phyloP scores from a whole-genome alignment of 805 yeast genomes.

The Nadsonia fulvescens region DNA sequence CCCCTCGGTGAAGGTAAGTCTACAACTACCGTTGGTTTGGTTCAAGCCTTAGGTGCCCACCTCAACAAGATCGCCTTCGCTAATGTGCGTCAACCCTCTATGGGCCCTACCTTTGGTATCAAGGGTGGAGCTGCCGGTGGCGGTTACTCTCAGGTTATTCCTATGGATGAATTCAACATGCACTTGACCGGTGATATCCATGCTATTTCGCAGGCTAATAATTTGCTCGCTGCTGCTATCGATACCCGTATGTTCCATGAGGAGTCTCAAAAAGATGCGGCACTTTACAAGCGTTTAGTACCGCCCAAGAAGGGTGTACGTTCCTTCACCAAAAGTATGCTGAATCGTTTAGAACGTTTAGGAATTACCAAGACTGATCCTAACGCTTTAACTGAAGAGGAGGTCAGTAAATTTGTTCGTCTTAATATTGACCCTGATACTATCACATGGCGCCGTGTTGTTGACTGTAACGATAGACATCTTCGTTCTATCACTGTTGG shows the following conservation, averaged over 20 bases:
- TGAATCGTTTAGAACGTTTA: slow-evolving; percentile 53
- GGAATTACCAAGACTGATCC: slow-evolving; percentile 76
- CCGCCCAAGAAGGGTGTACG: slow-evolving; percentile 73
- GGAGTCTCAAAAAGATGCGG: slow-evolving; percentile 61
- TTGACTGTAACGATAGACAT: slow-evolving; percentile 85
- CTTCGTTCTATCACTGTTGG: slow-evolving; percentile 81
- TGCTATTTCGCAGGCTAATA: slow-evolving; percentile 87
- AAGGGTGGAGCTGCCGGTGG: slow-evolving; percentile 99
- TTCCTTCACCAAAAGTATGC: slow-evolving; percentile 62
- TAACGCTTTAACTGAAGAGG: slow-evolving; percentile 60
- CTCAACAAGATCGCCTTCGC: slow-evolving; percentile 72
- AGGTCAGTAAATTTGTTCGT: slow-evolving; percentile 56
- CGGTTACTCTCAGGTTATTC: slow-evolving; percentile 93
- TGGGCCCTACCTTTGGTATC: slow-evolving; percentile 98
- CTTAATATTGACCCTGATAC: slow-evolving; percentile 80
- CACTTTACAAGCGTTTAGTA: slow-evolving; percentile 69
- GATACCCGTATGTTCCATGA: slow-evolving; percentile 97
- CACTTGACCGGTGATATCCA: slow-evolving; percentile 96
- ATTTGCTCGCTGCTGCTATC: slow-evolving; percentile 86
- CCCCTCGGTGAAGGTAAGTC: slow-evolving; percentile 97
- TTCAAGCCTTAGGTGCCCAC: slow-evolving; percentile 93
- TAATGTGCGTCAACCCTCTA: slow-evolving; percentile 90
- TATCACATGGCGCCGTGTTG: slow-evolving; percentile 82
- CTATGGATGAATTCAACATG: slow-evolving; percentile 97
- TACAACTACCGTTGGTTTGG: slow-evolving; percentile 88